These are phyloP conservation scores for Pseudogymnoascus sp. DNA, from an alignment of 2,329 filamentous ascomycete species.

Conservation along the genomic window DNA sequence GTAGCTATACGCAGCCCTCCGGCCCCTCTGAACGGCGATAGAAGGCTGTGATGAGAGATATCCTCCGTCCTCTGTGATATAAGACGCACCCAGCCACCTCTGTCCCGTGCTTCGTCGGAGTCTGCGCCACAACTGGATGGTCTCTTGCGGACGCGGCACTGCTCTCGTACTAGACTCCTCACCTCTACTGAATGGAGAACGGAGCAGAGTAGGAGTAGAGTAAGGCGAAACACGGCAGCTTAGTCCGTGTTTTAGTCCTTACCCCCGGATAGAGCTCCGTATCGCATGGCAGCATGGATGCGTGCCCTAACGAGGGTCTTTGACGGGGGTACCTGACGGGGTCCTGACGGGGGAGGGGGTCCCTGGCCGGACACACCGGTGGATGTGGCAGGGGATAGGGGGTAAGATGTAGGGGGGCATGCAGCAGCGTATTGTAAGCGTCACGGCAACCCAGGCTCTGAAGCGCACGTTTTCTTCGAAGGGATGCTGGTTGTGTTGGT, in stretches of 20 bases:
- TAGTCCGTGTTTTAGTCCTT: not conserved
- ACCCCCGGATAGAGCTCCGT: not conserved
- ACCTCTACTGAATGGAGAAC: not conserved
- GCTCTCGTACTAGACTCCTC: not conserved
- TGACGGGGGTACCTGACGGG: not conserved
- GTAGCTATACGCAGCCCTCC: too few species aligned
- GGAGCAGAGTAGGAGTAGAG: not conserved
- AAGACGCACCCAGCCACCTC: not conserved
- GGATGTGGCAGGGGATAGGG: not conserved
- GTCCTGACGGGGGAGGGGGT: not conserved
- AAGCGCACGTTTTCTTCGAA: not conserved
- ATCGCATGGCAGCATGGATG: conserved; percentile 4
- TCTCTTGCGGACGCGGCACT: not conserved
- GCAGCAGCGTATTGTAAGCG: not conserved
- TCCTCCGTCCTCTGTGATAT: not conserved
- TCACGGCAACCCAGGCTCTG: not conserved
- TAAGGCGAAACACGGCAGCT: not conserved
- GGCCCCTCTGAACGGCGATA: not conserved
- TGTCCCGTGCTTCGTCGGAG: not conserved
- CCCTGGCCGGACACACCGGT: not conserved
- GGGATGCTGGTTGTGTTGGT: not conserved
- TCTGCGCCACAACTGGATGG: not conserved
- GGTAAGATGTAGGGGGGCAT: too few species aligned
- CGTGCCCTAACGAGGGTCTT: not conserved
- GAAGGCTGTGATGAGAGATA: not conserved